These are phyloP conservation scores for Paraconiothyrium brasiliense DNA, from an alignment of 2,329 filamentous ascomycete genomes.

Conservation along the genomic window DNA sequence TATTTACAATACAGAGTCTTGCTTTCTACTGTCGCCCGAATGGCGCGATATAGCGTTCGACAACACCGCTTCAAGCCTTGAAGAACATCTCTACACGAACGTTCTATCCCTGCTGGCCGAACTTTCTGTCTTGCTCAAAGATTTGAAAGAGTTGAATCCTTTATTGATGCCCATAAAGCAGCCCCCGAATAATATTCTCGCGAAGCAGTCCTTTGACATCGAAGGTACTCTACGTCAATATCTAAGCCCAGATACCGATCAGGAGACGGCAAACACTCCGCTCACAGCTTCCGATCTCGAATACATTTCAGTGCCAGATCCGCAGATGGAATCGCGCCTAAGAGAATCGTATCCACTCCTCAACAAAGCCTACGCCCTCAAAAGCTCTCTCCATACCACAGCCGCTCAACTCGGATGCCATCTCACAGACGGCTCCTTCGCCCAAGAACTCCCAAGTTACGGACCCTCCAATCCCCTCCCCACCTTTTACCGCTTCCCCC, in stretches of 20 bases:
- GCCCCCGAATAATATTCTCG: not conserved
- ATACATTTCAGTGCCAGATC: not conserved
- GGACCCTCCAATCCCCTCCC: constrained; percentile 32
- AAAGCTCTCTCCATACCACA: constrained; percentile 31
- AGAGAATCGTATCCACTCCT: constrained; percentile 24
- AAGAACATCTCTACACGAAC: constrained; percentile 40
- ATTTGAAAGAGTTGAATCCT: constrained; percentile 33
- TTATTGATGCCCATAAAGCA: constrained; percentile 12
- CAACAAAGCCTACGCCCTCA: constrained; percentile 35
- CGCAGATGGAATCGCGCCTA: not conserved
- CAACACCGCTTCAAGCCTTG: constrained; percentile 34
- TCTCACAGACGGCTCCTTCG: constrained; percentile 32
- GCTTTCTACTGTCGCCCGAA: constrained; percentile 41
- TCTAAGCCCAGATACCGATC: not conserved
- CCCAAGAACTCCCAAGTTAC: constrained; percentile 29
- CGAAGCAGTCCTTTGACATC: not conserved
- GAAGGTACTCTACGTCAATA: constrained; percentile 18
- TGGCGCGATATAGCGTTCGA: constrained; percentile 48
- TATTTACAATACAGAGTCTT: constrained; percentile 41
- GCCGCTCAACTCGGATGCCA: constrained; percentile 33
- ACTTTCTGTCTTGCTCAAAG: constrained; percentile 37
- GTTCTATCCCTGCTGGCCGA: constrained; percentile 40
- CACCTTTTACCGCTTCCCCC: constrained; percentile 40
- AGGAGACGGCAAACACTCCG: not conserved
- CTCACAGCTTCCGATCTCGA: constrained; percentile 12